Evolutionary conservation across 2,329 filamentous ascomycete genomes (phyloP), one percentile per base, ranked within the genome.

Genomic region (Zasmidium citrigriseum): DNA sequence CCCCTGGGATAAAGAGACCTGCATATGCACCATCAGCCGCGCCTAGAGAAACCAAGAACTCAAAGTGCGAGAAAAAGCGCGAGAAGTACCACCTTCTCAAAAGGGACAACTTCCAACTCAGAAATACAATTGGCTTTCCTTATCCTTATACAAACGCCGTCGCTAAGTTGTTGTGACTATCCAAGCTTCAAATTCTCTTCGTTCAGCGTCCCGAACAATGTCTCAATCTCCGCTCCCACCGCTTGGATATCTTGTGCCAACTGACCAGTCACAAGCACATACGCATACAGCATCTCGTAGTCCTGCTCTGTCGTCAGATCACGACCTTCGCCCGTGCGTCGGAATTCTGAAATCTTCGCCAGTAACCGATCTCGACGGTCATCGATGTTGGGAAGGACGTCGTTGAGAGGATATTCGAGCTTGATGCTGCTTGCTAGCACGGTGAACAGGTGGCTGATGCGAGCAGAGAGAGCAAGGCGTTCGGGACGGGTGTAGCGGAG

Each of bases 371-470:
- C 93, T 63, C 95, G 85, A 44, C 88, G 86, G 71, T 89, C 86
- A 51, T 89, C 86, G 27, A 96, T 89, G 61, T 88, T 92, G 0
- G 95, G 95, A 45, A 98, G 81, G 12, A 90, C 90, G 70, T 97
- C 92, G 34, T 89, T 93, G 58, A 99, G 81, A 0, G 95, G 93
- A 68, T 96, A 98, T 75, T 96, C 93, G 9, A 98, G 83, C 81
- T 96, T 96, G 77, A 98, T 86, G 14, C 90, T 96, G 45, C 90
- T 95, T 1, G 95, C 95, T 62, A 99, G 84, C 4, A 98, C 95
- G 18, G 83, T 84, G 64, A 88, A 82, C 60, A 99, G 83, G 81
- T 98, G 95, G 71, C 91, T 96, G 68, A 98, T 96, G 52, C 95
- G 87, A 54, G 90, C 86, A 67, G 91, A 96, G 27, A 99, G 82